Evolutionary conservation across 2,329 filamentous ascomycete species (phyloP), one percentile per base, ranked within the genome.

Genomic region (Fusarium begoniae): DNA sequence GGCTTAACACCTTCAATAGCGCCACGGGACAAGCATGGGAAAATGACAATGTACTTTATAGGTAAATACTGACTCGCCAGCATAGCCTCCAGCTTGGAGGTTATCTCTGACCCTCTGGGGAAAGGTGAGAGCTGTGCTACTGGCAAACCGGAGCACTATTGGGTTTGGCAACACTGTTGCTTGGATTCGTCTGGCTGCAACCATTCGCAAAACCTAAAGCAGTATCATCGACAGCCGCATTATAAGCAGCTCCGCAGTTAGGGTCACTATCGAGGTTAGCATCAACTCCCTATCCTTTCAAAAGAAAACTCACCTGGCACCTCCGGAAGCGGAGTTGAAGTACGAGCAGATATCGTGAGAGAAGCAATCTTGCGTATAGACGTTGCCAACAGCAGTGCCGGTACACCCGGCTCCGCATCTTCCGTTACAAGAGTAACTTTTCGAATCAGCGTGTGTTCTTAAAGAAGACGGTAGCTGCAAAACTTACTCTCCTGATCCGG

Each of bases 331-430:
- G 57, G 83, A 84, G 37, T 87, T 83, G 66, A 87, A 87, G 70
- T 85, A 87, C 8, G 85, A 87, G 75, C 86, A 88, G 18, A 87
- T 83, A 55, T 87, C 86, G 61, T 87, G 86, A 1, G 83, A 84
- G 71, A 85, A 87, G 73, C 86, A 87, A 56, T 87, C 84, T 68
- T 87, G 86, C 1, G 85, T 87, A 64, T 87, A 87, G 8, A 79
- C 84, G 40, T 87, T 86, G 6, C 86, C 86, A 13, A 87, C 4
- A 3, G 84, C 80, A 9, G 78, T 54, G 10, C 86, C 85, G 2
- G 76, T 80, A 55, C 86, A 87, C 1, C 85, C 85, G 15, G 82
- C 84, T 32, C 86, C 86, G 40, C 86, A 87, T 37, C 85, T 81
- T 4, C 85, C 85, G 59, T 87, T 87, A 63, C 85, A 87, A 14